Evolutionary conservation across 208 protist genomes (phyloP).

Genomic region (Trichomonas gallinae): DNA sequence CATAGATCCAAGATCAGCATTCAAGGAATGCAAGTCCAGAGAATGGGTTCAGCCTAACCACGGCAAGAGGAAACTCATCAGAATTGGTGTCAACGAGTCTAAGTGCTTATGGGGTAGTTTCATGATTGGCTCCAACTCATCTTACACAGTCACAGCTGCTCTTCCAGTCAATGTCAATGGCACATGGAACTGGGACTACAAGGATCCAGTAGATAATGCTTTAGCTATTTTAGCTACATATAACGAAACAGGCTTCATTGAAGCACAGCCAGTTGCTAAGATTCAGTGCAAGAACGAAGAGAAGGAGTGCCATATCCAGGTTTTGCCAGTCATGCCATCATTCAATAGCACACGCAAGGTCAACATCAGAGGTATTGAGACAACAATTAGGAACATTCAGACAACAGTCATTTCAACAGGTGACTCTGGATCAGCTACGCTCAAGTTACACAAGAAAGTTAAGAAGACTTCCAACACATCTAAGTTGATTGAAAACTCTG

Average conservation of each 20-base stretch:
- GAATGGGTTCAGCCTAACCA: neutral
- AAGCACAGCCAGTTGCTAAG: neutral
- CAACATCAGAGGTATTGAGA: neutral
- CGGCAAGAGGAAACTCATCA: neutral
- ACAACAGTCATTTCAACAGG: neutral
- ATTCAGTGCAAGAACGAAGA: neutral
- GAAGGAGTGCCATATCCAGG: neutral
- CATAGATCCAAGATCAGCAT: neutral
- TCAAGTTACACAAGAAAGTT: neutral
- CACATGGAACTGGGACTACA: neutral
- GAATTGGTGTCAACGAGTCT: neutral
- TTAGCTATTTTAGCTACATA: neutral
- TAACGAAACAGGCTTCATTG: neutral
- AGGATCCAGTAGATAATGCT: neutral
- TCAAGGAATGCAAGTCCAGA: neutral
- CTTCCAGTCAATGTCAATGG: neutral
- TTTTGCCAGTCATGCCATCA: neutral
- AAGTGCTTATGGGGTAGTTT: neutral
- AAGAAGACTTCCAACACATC: neutral
- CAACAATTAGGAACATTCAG: neutral
- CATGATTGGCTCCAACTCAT: neutral
- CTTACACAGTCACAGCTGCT: neutral
- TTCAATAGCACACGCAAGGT: neutral
- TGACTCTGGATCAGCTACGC: neutral
- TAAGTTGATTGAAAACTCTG: neutral